A percentile compares a stretch with the other conserved stretches of the same genome.
phyloP scores from a whole-genome alignment of 2,329 filamentous ascomycete genomes.

The Fusarium sambucinum region DNA sequence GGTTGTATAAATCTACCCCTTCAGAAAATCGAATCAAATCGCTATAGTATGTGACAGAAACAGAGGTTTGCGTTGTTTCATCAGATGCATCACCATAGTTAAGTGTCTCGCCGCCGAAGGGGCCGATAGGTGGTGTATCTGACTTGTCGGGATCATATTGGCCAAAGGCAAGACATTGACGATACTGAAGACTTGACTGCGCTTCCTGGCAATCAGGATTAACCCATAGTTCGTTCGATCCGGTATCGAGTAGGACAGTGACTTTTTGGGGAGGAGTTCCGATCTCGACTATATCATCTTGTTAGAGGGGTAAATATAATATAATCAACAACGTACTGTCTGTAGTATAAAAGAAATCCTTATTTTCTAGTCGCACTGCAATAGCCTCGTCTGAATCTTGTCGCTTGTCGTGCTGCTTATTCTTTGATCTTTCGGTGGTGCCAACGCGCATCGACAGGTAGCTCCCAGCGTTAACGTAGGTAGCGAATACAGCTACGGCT shows the following conservation, averaged over 20 bases:
- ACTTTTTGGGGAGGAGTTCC: conserved; percentile 59
- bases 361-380: conserved; percentile 52
- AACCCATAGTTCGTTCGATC: conserved; percentile 68
- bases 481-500: too few relatives aligned
- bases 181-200: conserved; percentile 50
- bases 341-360: conserved; percentile 56
- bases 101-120: conserved; percentile 55
- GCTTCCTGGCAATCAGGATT: conserved; percentile 62
- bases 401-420: conserved; percentile 39
- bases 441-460: conserved; percentile 55
- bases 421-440: conserved; percentile 47
- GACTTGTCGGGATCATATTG: conserved; percentile 60
- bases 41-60: conserved; percentile 61
- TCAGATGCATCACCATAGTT: conserved; percentile 57
- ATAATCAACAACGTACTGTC: conserved; percentile 53
- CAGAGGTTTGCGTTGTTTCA: conserved; percentile 52
- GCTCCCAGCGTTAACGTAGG: too few relatives aligned
- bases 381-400: conserved; percentile 46
- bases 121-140: conserved; percentile 53
- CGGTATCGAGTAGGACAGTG: conserved; percentile 63
- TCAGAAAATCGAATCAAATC: too few relatives aligned
- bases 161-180: conserved; percentile 57
- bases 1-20: too few relatives aligned
- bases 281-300: conserved; percentile 54
- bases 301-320: not conserved